Base-by-base conservation (phyloP, 768 basidiomycete genomes). In the Austroboletus festivus region DNA sequence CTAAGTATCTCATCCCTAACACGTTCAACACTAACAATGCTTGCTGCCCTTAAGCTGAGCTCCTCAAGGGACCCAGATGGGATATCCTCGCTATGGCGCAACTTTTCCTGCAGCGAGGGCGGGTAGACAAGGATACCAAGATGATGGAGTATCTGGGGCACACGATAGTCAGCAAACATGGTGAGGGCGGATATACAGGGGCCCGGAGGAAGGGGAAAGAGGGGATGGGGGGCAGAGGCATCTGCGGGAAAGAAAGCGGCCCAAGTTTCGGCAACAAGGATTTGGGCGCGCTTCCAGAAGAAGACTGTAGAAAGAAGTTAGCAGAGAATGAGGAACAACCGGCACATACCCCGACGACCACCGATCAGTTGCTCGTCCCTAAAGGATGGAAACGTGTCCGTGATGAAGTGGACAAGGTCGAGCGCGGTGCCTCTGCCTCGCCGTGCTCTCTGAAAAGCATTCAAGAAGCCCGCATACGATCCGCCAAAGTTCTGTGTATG, bases 91-190 rank as follows among this genome's bases (percentile, higher is more conserved):
- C 77, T 74, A 3, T 72, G 56, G 3, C 60, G 60, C 34, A 93
- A 75, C 33, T 73, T 69, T 16, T 67, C 63, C n/a, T 78, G 59
- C 46, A 95, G 76, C 6, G 75, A 63, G 0, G 77, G 68, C 0
- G 89, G 82, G 68, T 94, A 94, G 2, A 75, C 67, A 38, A 94
- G 72, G 54, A 93, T 83, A 33, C 77, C 73, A 7, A 94, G 75
- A 60, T 91, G 90, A 68, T 94, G 87, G 23, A 95, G 70, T 48
- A 94, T 89, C 62, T 94, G 93, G 2, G 92, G 92, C 5, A 95
- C 88, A 35, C 90, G 82, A 61, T 93, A 93, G 71, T 94, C 92
- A 5, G 93, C 89, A 65, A 95, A 95, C 93, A 93, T 94, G 19
- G 92, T 93, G 11, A 94, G 77, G 42, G 82, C 70, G 42, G 78